Conservation (phyloP, 2,329 filamentous ascomycete species). For the Trichoderma oligosporum region DNA sequence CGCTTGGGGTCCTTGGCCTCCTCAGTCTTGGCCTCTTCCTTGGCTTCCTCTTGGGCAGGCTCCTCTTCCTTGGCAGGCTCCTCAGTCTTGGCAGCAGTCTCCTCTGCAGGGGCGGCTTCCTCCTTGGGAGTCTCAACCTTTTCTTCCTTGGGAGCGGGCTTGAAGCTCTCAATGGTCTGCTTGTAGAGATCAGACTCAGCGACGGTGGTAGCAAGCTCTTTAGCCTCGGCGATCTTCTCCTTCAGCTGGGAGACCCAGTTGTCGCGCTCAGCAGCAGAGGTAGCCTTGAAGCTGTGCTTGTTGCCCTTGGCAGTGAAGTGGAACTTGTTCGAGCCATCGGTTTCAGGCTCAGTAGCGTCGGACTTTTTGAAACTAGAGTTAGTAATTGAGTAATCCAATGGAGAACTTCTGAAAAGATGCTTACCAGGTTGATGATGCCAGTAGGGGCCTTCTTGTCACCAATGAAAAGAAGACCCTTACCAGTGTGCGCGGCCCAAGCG, state of each 20-base stretch:
- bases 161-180: conserved; percentile 69
- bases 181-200: conserved; percentile 84
- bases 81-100: conserved; percentile 32
- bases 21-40: conserved; percentile 44
- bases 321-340: conserved; percentile 78
- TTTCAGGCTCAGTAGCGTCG: conserved; percentile 65
- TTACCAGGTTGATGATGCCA: conserved; percentile 81
- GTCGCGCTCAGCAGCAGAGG: conserved; percentile 71
- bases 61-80: conserved; percentile 37
- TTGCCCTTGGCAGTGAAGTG: conserved; percentile 78
- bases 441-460: conserved; percentile 78
- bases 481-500: conserved; percentile 89
- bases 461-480: conserved; percentile 91
- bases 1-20: conserved; percentile 57
- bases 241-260: conserved; percentile 87
- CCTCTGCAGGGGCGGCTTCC: conserved; percentile 26
- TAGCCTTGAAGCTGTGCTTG: conserved; percentile 92
- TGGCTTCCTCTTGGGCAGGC: conserved; percentile 36
- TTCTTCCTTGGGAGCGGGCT: conserved; percentile 41
- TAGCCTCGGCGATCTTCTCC: conserved; percentile 78
- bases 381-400: neutral
- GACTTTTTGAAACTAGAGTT: conserved; percentile 38
- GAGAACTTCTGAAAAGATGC: conserved; percentile 29
- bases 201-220: conserved; percentile 70
- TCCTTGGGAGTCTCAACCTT: conserved; percentile 29